Conservation (phyloP, 176 grass and related monocot genomes). For the Poa pratensis region DNA sequence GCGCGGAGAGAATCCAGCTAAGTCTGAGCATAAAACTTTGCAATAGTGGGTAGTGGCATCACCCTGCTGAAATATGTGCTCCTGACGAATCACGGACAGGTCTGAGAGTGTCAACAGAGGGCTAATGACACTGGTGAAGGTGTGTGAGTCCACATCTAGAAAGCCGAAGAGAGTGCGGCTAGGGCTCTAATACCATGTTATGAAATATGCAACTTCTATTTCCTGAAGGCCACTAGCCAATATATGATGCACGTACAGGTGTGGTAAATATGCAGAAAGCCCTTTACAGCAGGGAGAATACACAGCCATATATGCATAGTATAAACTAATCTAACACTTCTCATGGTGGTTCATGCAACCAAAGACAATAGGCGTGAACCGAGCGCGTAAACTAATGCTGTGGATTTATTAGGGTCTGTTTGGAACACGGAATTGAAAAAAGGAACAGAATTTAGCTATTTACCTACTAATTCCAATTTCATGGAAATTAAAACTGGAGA, state of each 20-base stretch:
- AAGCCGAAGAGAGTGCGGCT: not conserved
- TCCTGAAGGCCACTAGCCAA: not conserved
- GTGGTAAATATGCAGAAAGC: not conserved
- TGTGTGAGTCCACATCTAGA: too few species aligned
- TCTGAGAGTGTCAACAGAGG: too few species aligned
- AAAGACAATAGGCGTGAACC: not conserved
- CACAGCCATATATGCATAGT: not conserved
- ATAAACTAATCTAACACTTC: not conserved
- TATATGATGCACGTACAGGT: not conserved
- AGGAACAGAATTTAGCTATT: not conserved
- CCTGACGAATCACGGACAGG: too few species aligned
- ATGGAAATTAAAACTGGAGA: not conserved
- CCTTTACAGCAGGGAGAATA: not conserved
- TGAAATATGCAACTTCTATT: not conserved
- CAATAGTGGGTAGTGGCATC: too few species aligned
- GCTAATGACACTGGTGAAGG: too few species aligned
- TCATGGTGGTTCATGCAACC: not conserved
- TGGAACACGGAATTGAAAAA: not conserved
- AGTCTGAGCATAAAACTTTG: too few species aligned
- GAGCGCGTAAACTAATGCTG: not conserved
- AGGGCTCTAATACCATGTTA: not conserved
- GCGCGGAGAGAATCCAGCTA: too few species aligned
- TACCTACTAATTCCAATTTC: slow-evolving; percentile 7
- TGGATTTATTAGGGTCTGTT: not conserved
- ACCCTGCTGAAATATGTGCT: too few species aligned